Conservation (phyloP, 345 rosid genomes). For the Murraya paniculata region DNA sequence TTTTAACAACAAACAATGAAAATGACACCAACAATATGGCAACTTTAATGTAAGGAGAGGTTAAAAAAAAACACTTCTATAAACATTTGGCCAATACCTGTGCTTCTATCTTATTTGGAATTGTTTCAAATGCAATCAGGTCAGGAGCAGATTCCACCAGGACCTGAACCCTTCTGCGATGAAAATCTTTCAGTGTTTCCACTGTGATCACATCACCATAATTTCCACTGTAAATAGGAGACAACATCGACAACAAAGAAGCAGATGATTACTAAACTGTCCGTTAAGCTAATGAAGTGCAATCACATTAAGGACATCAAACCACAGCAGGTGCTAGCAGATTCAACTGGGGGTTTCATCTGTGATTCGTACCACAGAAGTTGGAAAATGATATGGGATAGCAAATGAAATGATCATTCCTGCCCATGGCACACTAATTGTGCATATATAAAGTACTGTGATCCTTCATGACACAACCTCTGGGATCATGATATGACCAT, state of each 20-base stretch:
- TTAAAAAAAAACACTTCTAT: neutral
- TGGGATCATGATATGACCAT: neutral
- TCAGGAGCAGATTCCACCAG: slow-evolving; percentile 71
- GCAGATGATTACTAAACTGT: neutral
- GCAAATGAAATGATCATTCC: neutral
- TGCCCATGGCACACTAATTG: neutral
- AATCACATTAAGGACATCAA: neutral
- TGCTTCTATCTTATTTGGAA: slow-evolving; percentile 86
- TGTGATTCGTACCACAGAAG: neutral
- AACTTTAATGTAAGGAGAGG: neutral
- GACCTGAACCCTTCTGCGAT: slow-evolving; percentile 67
- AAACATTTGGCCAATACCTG: slow-evolving; percentile 43
- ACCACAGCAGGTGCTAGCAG: neutral
- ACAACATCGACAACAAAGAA: slow-evolving; percentile 16
- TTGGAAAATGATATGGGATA: neutral
- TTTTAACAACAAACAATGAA: neutral
- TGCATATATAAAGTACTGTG: neutral
- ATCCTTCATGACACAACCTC: neutral
- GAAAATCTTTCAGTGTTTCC: slow-evolving; percentile 61
- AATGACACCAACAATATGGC: neutral
- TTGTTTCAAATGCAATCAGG: slow-evolving; percentile 75
- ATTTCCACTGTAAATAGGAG: slow-evolving; percentile 44
- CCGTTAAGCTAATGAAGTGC: neutral
- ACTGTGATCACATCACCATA: slow-evolving; percentile 61
- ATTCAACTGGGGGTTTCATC: neutral